phyloP scores from a whole-genome alignment of 1,139 yeast species.

The Saccharomycopsis crataegensis region DNA sequence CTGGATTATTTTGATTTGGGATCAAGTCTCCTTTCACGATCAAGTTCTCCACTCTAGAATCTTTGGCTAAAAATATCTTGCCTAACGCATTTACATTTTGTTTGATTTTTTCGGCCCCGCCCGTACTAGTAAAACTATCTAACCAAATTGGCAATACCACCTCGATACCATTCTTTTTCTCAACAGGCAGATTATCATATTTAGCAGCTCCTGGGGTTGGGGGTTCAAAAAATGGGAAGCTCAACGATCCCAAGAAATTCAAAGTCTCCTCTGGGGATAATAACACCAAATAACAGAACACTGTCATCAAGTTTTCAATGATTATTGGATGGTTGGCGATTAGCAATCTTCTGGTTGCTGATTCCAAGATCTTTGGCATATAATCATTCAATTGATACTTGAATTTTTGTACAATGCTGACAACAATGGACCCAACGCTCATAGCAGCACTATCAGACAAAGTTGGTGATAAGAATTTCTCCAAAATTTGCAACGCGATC shows the following conservation, averaged over 20 bases:
- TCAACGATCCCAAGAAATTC: constrained; percentile 45
- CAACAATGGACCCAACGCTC: constrained; percentile 62
- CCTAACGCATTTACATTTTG: constrained; percentile 68
- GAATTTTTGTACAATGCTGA: constrained; percentile 58
- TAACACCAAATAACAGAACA: constrained; percentile 66
- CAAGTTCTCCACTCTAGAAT: constrained; percentile 42
- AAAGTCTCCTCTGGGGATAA: constrained; percentile 56
- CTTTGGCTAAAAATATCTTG: constrained; percentile 52
- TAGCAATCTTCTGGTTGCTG: constrained; percentile 60
- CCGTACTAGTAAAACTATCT: constrained; percentile 61
- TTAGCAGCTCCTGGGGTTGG: constrained; percentile 16
- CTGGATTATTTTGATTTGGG: constrained; percentile 46
- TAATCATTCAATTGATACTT: constrained; percentile 43
- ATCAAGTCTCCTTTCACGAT: constrained; percentile 73
- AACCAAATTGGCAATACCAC: constrained; percentile 71
- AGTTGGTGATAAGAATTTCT: constrained; percentile 63
- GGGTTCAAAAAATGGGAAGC: constrained; percentile 26
- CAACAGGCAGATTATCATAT: not conserved
- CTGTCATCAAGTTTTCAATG: constrained; percentile 67
- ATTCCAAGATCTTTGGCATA: constrained; percentile 56
- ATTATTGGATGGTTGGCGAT: constrained; percentile 64
- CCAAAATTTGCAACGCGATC: constrained; percentile 51
- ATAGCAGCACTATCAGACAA: constrained; percentile 76
- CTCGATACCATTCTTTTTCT: constrained; percentile 34
- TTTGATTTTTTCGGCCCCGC: constrained; percentile 71